Conservation (phyloP, 192 early-diverging fungal genomes). For the Podila clonocystis region DNA sequence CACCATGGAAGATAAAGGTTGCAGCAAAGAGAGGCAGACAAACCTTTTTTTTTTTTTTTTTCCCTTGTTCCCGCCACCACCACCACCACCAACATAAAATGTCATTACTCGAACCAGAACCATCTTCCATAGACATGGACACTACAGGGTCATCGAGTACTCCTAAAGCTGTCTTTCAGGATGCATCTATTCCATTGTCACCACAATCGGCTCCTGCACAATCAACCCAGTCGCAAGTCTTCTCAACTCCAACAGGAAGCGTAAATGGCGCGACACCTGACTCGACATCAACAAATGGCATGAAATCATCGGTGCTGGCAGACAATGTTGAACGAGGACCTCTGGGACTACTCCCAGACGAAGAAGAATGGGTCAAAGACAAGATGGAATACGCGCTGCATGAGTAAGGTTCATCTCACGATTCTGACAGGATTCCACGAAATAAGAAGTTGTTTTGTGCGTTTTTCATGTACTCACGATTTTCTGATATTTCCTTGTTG, state of each 20-base stretch:
- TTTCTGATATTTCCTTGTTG: not conserved
- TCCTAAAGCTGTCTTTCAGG: not conserved
- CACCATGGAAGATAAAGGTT: too few relatives aligned
- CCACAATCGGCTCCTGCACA: not conserved
- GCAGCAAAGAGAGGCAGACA: too few relatives aligned
- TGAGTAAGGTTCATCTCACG: constrained; percentile 19
- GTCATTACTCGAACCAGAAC: too few relatives aligned
- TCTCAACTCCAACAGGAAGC: not conserved
- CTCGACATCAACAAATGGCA: constrained; percentile 7
- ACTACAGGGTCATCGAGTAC: not conserved
- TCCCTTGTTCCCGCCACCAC: too few relatives aligned
- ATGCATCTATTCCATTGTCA: not conserved
- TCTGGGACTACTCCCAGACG: constrained; percentile 21
- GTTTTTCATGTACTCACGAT: not conserved
- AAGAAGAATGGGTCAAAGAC: constrained; percentile 39
- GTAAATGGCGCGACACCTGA: constrained; percentile 6
- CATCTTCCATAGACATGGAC: not conserved
- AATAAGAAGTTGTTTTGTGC: not conserved
- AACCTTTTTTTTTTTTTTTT: too few relatives aligned
- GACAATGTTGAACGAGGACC: constrained; percentile 32
- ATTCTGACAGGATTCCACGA: not conserved
- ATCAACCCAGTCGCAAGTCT: not conserved
- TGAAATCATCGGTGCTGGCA: not conserved
- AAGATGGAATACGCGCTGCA: constrained; percentile 47
- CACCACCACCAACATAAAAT: too few relatives aligned